A percentile compares a stretch with the other conserved stretches of the same genome.
These are phyloP conservation scores for Penicillium sp. DNA, from an alignment of 2,329 filamentous ascomycete species.

Conservation along the genomic window DNA sequence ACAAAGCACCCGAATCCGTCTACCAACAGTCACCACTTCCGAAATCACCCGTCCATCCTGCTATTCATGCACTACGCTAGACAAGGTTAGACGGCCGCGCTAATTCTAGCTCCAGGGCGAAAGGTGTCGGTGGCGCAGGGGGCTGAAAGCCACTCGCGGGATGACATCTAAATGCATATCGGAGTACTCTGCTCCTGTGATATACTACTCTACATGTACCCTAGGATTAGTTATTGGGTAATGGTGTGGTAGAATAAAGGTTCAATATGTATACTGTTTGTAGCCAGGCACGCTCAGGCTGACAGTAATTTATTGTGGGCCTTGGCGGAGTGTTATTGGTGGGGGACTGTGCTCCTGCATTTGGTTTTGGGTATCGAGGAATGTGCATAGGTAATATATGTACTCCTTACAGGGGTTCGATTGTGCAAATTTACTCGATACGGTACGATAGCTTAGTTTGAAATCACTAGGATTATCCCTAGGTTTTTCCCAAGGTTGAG, in stretches of 20 bases:
- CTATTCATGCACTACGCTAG: not conserved
- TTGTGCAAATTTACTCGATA: not conserved
- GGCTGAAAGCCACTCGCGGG: slow-evolving; percentile 20
- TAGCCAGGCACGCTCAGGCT: no score
- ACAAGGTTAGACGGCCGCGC: not conserved
- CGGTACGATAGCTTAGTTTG: not conserved
- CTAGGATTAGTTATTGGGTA: not conserved
- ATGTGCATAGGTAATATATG: not conserved
- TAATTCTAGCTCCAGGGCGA: not conserved
- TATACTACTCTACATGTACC: not conserved
- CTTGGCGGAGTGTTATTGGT: not conserved
- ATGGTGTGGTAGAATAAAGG: no score
- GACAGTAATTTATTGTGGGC: not conserved
- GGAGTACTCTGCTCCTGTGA: slow-evolving; percentile 26
- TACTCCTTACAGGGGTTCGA: not conserved
- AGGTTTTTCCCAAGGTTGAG: not conserved
- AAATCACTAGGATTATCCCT: not conserved
- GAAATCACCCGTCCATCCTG: not conserved
- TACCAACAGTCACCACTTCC: not conserved
- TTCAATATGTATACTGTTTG: not conserved
- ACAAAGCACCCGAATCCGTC: slow-evolving; percentile 1
- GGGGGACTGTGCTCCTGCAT: not conserved
- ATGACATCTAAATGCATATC: slow-evolving; percentile 22
- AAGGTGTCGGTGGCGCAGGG: not conserved
- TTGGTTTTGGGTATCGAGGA: not conserved